These are phyloP conservation scores for Ophiostoma quercus DNA, from an alignment of 2,329 filamentous ascomycete species.

Conservation along the genomic window DNA sequence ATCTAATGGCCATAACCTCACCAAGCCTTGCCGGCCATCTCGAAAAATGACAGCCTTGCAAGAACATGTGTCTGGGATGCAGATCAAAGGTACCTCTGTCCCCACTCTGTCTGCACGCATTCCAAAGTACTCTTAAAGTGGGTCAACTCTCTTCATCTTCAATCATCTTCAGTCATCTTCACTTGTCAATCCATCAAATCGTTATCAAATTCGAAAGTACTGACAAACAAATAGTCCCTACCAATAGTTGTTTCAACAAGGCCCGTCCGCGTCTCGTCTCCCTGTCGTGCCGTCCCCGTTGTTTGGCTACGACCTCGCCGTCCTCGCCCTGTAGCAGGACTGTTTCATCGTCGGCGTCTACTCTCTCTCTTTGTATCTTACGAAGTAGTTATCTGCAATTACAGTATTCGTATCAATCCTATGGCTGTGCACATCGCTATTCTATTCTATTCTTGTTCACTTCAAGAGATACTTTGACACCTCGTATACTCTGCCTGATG, in stretches of 20 bases:
- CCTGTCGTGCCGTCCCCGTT: not conserved
- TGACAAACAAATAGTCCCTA: not conserved
- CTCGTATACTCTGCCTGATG: not conserved
- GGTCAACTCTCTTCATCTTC: not conserved
- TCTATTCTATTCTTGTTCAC: constrained; percentile 5
- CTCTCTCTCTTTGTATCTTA: not conserved
- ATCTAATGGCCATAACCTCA: not conserved
- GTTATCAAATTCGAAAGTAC: too few relatives aligned
- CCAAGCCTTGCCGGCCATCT: not conserved
- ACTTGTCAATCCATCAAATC: not conserved
- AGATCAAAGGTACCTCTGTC: not conserved
- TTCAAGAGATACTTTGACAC: not conserved
- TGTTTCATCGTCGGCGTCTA: constrained; percentile 24
- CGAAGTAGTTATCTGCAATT: too few relatives aligned
- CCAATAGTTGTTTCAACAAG: constrained; percentile 6
- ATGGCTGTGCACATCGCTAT: not conserved
- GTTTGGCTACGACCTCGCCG: constrained; percentile 11
- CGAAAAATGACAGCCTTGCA: not conserved
- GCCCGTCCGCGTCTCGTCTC: constrained; percentile 10
- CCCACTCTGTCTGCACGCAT: not conserved
- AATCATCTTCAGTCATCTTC: too few relatives aligned
- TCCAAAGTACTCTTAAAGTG: not conserved
- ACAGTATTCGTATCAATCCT: not conserved
- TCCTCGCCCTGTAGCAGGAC: constrained; percentile 23
- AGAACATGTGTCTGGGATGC: not conserved